Percentiles rank a stretch among this genome's conserved stretches.
Evolutionary conservation across 306 rosid species (phyloP).

Genomic region (Acacia crassicarpa): DNA sequence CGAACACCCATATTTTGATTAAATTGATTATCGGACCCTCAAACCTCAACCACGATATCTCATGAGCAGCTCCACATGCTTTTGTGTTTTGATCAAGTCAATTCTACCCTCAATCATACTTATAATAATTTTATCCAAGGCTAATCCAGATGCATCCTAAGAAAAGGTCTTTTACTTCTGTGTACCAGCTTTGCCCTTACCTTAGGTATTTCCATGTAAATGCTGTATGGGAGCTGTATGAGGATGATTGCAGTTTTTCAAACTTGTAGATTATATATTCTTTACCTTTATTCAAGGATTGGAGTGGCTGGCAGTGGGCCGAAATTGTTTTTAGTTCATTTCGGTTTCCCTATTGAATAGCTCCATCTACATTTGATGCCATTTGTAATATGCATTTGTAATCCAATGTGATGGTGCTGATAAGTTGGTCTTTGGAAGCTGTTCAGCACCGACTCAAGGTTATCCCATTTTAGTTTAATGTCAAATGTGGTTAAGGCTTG

Average conservation of each 20-base stretch:
- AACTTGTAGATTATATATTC: neutral
- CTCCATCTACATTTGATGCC: neutral
- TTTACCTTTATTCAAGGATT: neutral
- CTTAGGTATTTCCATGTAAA: neutral
- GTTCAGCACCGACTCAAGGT: neutral
- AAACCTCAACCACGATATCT: neutral
- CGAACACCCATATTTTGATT: neutral
- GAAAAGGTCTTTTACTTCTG: neutral
- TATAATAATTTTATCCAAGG: neutral
- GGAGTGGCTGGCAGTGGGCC: neutral
- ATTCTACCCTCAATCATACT: neutral
- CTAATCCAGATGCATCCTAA: neutral
- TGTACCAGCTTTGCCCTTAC: neutral
- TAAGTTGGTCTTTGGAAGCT: neutral
- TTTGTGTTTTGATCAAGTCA: neutral
- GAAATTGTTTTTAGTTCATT: neutral
- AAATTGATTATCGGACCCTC: neutral
- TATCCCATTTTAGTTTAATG: neutral
- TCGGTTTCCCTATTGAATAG: neutral
- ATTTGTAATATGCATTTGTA: neutral
- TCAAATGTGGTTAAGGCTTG: neutral
- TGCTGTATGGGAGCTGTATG: neutral
- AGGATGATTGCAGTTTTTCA: neutral
- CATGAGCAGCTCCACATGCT: neutral
- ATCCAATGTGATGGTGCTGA: neutral